Conservation (phyloP, 345 rosid genomes). For the Euphorbia peplus region DNA sequence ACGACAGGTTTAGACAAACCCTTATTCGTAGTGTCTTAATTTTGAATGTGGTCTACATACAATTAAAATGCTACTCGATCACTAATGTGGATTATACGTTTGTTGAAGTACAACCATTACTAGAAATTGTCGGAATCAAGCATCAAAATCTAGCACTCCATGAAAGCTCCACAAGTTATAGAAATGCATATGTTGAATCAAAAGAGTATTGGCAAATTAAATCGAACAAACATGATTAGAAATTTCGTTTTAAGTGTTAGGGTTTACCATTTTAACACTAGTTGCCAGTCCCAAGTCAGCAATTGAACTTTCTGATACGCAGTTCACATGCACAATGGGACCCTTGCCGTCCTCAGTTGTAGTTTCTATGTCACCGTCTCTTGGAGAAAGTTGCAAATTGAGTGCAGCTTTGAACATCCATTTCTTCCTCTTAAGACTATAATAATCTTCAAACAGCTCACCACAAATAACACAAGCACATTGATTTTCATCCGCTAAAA, state of each 20-base stretch:
- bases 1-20: too few species aligned
- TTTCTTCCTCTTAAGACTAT: conserved; percentile 43
- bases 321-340: conserved; percentile 64
- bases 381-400: conserved; percentile 38
- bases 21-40: too few species aligned
- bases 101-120: not conserved
- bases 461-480: conserved; percentile 86
- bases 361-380: conserved; percentile 19
- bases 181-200: not conserved
- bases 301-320: conserved; percentile 49
- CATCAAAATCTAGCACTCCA: not conserved
- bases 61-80: not conserved
- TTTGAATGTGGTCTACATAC: too few species aligned
- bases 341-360: conserved; percentile 34
- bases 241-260: not conserved
- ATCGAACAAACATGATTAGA: not conserved
- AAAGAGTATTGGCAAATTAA: not conserved
- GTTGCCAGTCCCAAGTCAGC: conserved; percentile 48
- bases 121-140: not conserved
- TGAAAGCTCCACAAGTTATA: not conserved
- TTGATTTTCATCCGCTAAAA: conserved; percentile 78
- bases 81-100: not conserved
- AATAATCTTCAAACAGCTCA: conserved; percentile 82
- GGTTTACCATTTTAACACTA: conserved; percentile 60
- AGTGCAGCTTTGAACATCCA: conserved; percentile 92